Conservation (phyloP, 2,329 filamentous ascomycete species). For the Nigrospora oryzae region DNA sequence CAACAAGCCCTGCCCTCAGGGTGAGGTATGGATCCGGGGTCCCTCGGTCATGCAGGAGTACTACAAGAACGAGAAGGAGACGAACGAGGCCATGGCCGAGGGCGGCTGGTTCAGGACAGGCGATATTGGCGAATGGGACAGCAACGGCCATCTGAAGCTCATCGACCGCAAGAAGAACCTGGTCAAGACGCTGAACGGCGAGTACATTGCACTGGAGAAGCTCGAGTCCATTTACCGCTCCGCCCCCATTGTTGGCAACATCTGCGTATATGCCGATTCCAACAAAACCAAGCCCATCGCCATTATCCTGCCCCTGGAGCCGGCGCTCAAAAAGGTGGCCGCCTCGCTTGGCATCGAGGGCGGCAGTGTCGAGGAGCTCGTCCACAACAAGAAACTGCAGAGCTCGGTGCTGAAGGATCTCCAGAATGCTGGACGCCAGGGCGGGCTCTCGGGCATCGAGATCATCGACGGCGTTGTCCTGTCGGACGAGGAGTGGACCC, state of each 20-base stretch:
- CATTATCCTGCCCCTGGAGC: conserved; percentile 48
- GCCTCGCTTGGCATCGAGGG: conserved; percentile 40
- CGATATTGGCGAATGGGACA: conserved; percentile 73
- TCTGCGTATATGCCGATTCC: conserved; percentile 46
- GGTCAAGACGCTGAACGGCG: conserved; percentile 73
- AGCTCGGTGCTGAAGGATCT: conserved; percentile 55
- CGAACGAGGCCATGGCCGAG: conserved; percentile 55
- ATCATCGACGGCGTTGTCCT: conserved; percentile 64
- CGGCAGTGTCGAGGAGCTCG: conserved; percentile 54
- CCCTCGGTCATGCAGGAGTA: conserved; percentile 63
- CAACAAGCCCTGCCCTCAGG: conserved; percentile 70
- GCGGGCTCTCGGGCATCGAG: conserved; percentile 58
- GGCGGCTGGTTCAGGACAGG: conserved; percentile 87
- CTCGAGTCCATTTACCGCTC: conserved; percentile 46
- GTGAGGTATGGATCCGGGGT: conserved; percentile 83
- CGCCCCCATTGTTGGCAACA: conserved; percentile 41
- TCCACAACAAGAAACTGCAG: conserved; percentile 59
- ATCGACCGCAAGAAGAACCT: conserved; percentile 88
- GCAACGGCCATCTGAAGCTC: conserved; percentile 63
- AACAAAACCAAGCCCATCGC: conserved; percentile 44
- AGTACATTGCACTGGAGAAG: conserved; percentile 79
- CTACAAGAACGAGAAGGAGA: conserved; percentile 72
- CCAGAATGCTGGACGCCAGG: conserved; percentile 50
- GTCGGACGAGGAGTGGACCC: conserved; percentile 68
- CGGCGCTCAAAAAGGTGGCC: conserved; percentile 45